phyloP scores from a whole-genome alignment of 2,329 filamentous ascomycete genomes.

The Fusarium albidum region DNA sequence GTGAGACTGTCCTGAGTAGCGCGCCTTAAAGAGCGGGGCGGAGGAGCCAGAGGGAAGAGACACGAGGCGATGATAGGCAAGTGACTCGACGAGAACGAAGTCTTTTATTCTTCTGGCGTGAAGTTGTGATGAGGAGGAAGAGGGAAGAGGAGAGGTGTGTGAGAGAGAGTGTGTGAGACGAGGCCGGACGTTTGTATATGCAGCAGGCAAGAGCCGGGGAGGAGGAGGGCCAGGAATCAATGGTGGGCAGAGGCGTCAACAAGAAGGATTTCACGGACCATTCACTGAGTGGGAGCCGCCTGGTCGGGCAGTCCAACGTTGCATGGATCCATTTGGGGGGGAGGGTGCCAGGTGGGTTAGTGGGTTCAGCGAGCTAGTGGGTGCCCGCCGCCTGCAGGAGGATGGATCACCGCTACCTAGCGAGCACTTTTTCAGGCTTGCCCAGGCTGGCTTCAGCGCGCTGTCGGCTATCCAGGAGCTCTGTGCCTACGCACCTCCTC shows the following conservation, averaged over 20 bases:
- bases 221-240: conserved; percentile 17
- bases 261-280: conserved; percentile 34
- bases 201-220: conserved; percentile 16
- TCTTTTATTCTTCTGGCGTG: not conserved
- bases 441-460: conserved; percentile 13
- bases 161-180: conserved; percentile 1
- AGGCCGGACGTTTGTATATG: conserved; percentile 19
- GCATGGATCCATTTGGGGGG: conserved; percentile 31
- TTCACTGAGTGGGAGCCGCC: conserved; percentile 29
- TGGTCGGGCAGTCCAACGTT: conserved; percentile 39
- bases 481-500: not conserved
- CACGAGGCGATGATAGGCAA: conserved; percentile 16
- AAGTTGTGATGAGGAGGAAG: not conserved
- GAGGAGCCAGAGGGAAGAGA: conserved; percentile 14
- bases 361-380: conserved; percentile 35
- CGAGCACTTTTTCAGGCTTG: conserved; percentile 27
- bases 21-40: conserved; percentile 34
- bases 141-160: conserved; percentile 1
- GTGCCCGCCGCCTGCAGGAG: conserved; percentile 41
- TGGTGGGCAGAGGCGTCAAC: conserved; percentile 39
- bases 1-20: conserved; percentile 39
- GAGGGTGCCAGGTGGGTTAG: conserved; percentile 28
- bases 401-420: conserved; percentile 41
- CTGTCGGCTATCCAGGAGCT: conserved; percentile 13
- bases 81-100: conserved; percentile 5